Evolutionary conservation across 208 protist species (phyloP), one percentile per base, ranked within the genome.

Genomic region (Tritrichomonas foetus): DNA sequence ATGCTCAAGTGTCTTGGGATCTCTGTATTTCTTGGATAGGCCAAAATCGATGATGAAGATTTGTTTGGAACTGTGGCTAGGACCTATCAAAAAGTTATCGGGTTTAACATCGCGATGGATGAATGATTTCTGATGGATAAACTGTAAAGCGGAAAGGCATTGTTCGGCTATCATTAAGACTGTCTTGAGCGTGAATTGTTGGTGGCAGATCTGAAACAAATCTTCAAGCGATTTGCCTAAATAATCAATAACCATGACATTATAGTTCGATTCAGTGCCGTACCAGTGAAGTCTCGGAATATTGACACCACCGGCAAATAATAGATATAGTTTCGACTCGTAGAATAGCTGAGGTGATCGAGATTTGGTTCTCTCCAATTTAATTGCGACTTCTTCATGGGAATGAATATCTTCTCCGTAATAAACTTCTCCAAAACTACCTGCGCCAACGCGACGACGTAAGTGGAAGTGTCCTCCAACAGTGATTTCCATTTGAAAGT

Each of bases 1-100:
- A 96, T 99, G 99, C 94, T 22, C 61, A 50, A 47, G 39, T 78
- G 69, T 78, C 16, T 22, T 78, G 22, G n/a, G 9, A 61, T 92
- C 36, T 11, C 16, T n/a, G n/a, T 41, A 92, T 39, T 9, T 64
- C 61, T 8, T 92, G 25, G 80, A 92, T 5, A 92, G n/a, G 3
- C 80, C 80, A 44, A 92, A 92, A 92, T 92, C 80, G 33, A 92
- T 92, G 13, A 92, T 13, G 8, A 22, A 5, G 33, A 92, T 2
- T 50, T 11, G 13, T 47, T 97, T 96, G 44, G 94, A 96, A 93
- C 97, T 96, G 33, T 96, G 96, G 27, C 96, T 97, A n/a, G 96
- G 94, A 22, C 99, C 98, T 93, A 99, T 97, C 30, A 99, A 96
- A 93, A 99, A 99, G 96, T 99, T 99, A 95, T 99, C 98, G 25